These are phyloP conservation scores for Cryptococcus floricola DNA, from an alignment of 1,284 basidiomycete genomes.

Conservation along the genomic window DNA sequence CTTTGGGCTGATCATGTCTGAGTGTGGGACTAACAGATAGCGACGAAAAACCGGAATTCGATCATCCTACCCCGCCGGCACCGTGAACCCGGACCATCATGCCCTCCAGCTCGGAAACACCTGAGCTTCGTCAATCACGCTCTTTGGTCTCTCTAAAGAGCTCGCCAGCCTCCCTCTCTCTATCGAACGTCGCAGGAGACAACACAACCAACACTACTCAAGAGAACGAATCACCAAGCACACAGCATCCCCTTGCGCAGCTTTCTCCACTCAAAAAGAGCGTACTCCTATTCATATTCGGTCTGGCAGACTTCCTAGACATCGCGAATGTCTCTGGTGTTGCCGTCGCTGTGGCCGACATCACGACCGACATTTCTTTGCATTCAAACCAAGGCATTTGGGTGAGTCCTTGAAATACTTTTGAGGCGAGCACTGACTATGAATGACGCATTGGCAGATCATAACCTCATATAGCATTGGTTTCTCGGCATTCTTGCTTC, in stretches of 20 bases:
- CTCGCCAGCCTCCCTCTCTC: too few relatives aligned
- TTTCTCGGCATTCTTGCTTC: slow-evolving; percentile 35
- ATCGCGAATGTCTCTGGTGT: slow-evolving; percentile 30
- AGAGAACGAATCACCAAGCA: too few relatives aligned
- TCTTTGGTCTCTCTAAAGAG: too few relatives aligned
- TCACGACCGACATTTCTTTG: slow-evolving; percentile 23
- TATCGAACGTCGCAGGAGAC: too few relatives aligned
- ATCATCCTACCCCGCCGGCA: too few relatives aligned
- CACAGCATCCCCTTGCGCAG: background rate
- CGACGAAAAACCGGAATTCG: too few relatives aligned
- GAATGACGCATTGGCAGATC: slow-evolving; percentile 14
- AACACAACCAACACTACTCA: too few relatives aligned
- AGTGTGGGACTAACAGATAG: too few relatives aligned
- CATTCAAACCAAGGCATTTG: slow-evolving; percentile 28
- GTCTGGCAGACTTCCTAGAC: slow-evolving; percentile 25
- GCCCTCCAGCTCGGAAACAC: too few relatives aligned
- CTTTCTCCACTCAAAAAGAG: background rate
- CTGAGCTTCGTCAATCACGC: too few relatives aligned
- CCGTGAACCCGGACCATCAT: too few relatives aligned
- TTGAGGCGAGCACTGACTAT: background rate
- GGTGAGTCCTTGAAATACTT: slow-evolving; percentile 15
- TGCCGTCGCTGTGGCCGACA: slow-evolving; percentile 30
- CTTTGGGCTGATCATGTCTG: too few relatives aligned
- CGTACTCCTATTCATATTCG: slow-evolving; percentile 25
- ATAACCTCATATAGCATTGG: slow-evolving; percentile 33